phyloP scores from a whole-genome alignment of 768 basidiomycete genomes.

The Galerina marginata region DNA sequence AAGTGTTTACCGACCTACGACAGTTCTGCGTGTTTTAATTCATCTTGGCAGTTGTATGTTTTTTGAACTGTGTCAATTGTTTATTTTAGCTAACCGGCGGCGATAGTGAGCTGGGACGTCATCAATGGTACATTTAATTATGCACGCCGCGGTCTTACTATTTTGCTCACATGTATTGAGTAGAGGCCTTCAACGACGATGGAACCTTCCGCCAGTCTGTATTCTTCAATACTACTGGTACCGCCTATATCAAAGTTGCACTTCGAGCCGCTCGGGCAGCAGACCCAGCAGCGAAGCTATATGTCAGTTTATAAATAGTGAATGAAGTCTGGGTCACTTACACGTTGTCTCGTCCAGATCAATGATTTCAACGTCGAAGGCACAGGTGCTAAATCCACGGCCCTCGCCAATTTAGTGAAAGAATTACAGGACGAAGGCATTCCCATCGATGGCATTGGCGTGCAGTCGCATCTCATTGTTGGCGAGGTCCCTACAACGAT shows the following conservation, averaged over 20 bases:
- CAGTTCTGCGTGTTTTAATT: neutral
- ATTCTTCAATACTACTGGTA: constrained; percentile 56
- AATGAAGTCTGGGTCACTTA: too few species aligned
- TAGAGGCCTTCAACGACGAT: constrained; percentile 57
- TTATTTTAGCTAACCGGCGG: neutral
- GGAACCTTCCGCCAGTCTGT: constrained; percentile 60
- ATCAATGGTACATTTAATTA: constrained; percentile 47
- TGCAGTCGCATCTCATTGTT: constrained; percentile 66
- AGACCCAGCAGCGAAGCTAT: constrained; percentile 62
- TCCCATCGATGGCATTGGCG: constrained; percentile 67
- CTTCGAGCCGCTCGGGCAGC: constrained; percentile 57
- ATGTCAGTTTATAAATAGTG: constrained; percentile 36
- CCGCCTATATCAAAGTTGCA: constrained; percentile 54
- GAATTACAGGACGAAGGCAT: constrained; percentile 52
- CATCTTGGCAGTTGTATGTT: constrained; percentile 7
- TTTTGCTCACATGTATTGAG: neutral
- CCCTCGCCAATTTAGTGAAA: constrained; percentile 59
- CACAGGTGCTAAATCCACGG: constrained; percentile 58
- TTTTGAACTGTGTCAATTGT: neutral
- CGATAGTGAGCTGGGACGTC: constrained; percentile 54
- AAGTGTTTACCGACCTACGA: constrained; percentile 4
- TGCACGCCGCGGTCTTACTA: constrained; percentile 2
- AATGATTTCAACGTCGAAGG: constrained; percentile 50
- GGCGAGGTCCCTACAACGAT: constrained; percentile 58
- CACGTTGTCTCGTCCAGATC: constrained; percentile 21